These are phyloP conservation scores for Sclerotinia trifoliorum DNA, from an alignment of 2,329 filamentous ascomycete species.

Conservation along the genomic window DNA sequence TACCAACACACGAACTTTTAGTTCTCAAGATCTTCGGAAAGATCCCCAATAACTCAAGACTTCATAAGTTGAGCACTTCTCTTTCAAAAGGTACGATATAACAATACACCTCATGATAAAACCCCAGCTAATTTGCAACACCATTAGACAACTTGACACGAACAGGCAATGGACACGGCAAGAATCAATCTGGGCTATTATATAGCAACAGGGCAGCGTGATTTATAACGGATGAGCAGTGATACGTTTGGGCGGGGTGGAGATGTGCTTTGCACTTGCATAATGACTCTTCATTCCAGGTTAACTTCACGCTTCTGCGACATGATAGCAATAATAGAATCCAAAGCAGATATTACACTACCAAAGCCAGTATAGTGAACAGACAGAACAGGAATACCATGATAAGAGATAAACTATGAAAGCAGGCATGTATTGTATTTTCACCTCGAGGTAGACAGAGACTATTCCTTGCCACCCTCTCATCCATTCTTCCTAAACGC, in stretches of 20 bases:
- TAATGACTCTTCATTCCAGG: not conserved
- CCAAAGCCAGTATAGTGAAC: not conserved
- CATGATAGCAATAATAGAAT: not conserved
- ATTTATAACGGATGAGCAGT: not conserved
- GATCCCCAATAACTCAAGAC: not conserved
- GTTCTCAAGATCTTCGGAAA: not conserved
- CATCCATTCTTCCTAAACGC: conserved; percentile 8
- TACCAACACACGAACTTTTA: not conserved
- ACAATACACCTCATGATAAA: not conserved
- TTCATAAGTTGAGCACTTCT: not conserved
- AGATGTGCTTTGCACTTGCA: conserved; percentile 1
- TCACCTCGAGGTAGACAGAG: not conserved
- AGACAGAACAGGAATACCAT: not conserved
- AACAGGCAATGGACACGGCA: not conserved
- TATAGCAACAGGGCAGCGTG: not conserved
- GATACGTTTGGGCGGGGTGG: not conserved
- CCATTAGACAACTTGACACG: no score
- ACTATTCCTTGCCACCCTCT: not conserved
- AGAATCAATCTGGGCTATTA: not conserved
- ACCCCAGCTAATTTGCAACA: no score
- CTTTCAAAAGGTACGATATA: not conserved
- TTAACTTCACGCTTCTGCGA: not conserved
- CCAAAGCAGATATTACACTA: not conserved
- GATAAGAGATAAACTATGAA: not conserved
- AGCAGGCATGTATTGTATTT: not conserved